Evolutionary conservation across 2,329 filamentous ascomycete species (phyloP), one percentile per base, ranked within the genome.

Genomic region (Xylariales sp.): DNA sequence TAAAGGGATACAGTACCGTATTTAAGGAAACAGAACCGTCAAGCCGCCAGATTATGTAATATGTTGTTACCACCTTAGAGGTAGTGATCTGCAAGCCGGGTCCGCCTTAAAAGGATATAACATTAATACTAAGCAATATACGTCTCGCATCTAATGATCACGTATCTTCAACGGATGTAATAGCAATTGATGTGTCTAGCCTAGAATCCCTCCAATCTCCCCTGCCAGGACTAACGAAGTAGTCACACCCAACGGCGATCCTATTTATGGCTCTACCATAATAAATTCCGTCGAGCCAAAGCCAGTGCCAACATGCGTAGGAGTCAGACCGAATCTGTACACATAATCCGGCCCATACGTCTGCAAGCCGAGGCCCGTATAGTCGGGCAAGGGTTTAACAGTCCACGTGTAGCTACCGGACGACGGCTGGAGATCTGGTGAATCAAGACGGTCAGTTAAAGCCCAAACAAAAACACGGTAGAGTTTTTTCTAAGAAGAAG

Each of bases 181-280:
- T 50, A 63, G 52, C 46, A 63, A 63, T 63, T 56, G 52, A 63
- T 63, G 43, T 56, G 49, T 63, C 32, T 63, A 63, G 61, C 61
- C 52, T 63, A 23, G 52, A 63, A 57, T 63, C 43, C 50, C 32
- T 63, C 57, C 61, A 63, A 56, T 57, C 52, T 63, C 52, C 61
- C 50, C 61, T 63, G 41, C 61, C 61, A 57, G 61, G 61, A 63
- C 61, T 63, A 63, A 49, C 43, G 52, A 63, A 57, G 61, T 63
- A 63, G 50, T 57, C 61, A 63, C 61, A 43, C 50, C 61, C 52
- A 63, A 63, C 52, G 48, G 61, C 52, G 61, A 63, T 50, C 61
- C 52, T 63, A 63, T 63, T 57, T 63, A 63, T 63, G 61, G 61
- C 61, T 63, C 61, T 63, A 63, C 61, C 43, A 63, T 23, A 63